Conservation (phyloP, 441 rosid genomes). For the Geranium incanum region DNA sequence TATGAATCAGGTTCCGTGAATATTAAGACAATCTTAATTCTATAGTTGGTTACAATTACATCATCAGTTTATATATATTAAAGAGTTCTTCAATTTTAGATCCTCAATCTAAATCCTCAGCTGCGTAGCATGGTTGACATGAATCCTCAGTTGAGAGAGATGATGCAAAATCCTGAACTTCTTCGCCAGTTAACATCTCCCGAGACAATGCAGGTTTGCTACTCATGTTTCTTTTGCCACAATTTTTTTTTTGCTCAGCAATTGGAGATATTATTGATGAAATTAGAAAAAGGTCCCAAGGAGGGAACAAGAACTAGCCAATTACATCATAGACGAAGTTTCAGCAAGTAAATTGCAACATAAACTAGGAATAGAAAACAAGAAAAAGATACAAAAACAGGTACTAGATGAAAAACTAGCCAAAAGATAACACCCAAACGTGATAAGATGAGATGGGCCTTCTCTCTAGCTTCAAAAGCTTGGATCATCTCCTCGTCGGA, state of each 20-base stretch:
- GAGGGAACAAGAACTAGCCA: too few species aligned
- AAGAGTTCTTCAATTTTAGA: conserved; percentile 28
- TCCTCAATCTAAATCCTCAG: conserved; percentile 56
- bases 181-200: conserved; percentile 58
- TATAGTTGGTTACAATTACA: neutral
- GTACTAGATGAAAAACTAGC: too few species aligned
- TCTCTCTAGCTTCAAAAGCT: too few species aligned
- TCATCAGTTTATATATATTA: conserved; percentile 11
- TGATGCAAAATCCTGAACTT: conserved; percentile 67
- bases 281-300: too few species aligned
- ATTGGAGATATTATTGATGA: too few species aligned
- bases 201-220: conserved; percentile 53
- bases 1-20: conserved; percentile 51
- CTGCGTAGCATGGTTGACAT: conserved; percentile 46
- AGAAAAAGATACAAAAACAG: too few species aligned
- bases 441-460: too few species aligned
- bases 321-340: too few species aligned
- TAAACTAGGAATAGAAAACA: too few species aligned
- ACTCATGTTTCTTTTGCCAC: neutral
- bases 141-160: conserved; percentile 67
- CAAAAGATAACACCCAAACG: too few species aligned
- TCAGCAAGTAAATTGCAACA: too few species aligned
- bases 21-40: conserved; percentile 8
- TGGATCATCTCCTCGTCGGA: too few species aligned
- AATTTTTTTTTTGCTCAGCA: neutral